Base-by-base conservation (phyloP, 106 monocot genomes). In the Dendrobium huoshanense region DNA sequence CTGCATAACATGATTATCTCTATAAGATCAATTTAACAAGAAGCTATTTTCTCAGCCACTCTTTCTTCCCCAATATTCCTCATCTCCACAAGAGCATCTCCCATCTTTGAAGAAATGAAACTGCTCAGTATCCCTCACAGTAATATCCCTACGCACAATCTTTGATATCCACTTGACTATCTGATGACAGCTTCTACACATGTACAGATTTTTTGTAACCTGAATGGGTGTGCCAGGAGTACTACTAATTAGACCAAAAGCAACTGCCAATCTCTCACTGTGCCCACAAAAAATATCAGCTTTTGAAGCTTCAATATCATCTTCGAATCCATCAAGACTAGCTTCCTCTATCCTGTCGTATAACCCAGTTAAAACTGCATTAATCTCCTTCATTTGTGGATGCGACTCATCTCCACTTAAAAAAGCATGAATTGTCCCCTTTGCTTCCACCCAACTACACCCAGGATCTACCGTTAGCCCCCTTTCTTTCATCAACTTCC, bases 21-120 rank as follows among this genome's bases (percentile, higher is more conserved):
- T 51, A 13, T 13, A 13, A 13, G 45, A 45, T 45, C 45, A 45
- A 9, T 9, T 45, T 45, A 45, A 5, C 45, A 45, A 5, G 45
- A 9, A 45, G 45, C 45, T 9, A 45, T 45, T 45, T 11, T 16
- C 17, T 51, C 17, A 78, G 67, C 51, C 78, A 78, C 41, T 4
- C 24, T 47, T 77, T 73, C 82, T 70, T 75, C 49, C 83, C 92
- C 84, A 82, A 49, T 92, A 90, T 45, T 92, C 88, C 75, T 90
- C 85, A 83, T 94, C 89, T 18, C 88, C 85, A 82, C 97, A 98
- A 61, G 89, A 94, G 59, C 92, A 95, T 7, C 75, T 81, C 0
- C 97, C 97, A 78, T 98, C 92, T 84, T 78, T 92, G 72, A 98
- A 98, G 73, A 88, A 82, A 83, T 98, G 97, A 80, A 94, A 94